These are phyloP conservation scores for Claviceps africana DNA, from an alignment of 2,329 filamentous ascomycete genomes.

Conservation along the genomic window DNA sequence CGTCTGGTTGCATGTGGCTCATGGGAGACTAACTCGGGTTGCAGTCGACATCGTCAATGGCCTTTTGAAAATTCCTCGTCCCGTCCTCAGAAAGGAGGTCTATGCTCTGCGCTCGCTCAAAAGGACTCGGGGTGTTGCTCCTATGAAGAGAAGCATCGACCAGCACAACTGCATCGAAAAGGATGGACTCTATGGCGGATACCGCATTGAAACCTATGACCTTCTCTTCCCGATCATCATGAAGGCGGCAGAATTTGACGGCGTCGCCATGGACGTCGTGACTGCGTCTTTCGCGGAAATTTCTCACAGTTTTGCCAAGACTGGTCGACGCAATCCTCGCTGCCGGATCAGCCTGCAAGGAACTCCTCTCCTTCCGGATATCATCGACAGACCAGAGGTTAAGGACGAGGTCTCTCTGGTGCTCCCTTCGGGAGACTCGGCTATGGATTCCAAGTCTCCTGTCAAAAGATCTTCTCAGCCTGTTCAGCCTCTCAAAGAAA, in stretches of 20 bases:
- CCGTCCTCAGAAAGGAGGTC: conserved; percentile 2
- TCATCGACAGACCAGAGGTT: conserved; percentile 17
- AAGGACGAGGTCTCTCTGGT: conserved; percentile 13
- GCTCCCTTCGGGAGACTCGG: conserved; percentile 10
- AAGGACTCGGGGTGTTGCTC: conserved; percentile 8
- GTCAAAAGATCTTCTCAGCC: conserved; percentile 17
- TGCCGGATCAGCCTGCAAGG: conserved; percentile 8
- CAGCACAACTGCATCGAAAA: conserved; percentile 7
- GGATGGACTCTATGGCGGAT: conserved; percentile 12
- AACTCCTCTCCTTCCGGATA: conserved; percentile 13
- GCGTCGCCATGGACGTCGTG: conserved; percentile 12
- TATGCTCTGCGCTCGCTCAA: conserved; percentile 1
- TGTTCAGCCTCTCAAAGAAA: conserved; percentile 14
- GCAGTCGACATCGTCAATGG: conserved; percentile 15
- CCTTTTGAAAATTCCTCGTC: conserved; percentile 3
- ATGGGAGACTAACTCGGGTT: not conserved
- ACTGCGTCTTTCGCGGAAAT: conserved; percentile 16
- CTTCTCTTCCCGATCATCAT: conserved; percentile 14
- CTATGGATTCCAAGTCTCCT: conserved; percentile 14
- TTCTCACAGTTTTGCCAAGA: conserved; percentile 8
- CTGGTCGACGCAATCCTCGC: conserved; percentile 1
- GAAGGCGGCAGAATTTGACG: conserved; percentile 10
- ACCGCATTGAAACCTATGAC: conserved; percentile 14
- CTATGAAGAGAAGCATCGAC: conserved; percentile 16
- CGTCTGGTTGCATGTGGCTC: not conserved